phyloP scores from a whole-genome alignment of 1,139 yeast genomes.

The Chernovozyma sophiae-reginae region DNA sequence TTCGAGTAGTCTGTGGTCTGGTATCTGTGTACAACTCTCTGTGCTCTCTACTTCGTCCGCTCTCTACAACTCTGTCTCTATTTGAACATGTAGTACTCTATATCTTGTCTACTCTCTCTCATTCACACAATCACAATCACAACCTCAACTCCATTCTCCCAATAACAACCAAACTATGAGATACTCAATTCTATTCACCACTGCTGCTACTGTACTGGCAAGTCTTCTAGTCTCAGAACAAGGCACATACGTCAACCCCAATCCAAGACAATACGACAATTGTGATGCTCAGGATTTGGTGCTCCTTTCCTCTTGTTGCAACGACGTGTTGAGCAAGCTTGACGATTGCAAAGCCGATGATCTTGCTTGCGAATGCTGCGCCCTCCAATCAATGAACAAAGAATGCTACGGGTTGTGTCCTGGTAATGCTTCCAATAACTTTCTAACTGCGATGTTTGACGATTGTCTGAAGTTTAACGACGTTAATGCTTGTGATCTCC shows the following conservation, averaged over 20 bases:
- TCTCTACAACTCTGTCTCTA: no score
- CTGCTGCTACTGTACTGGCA: no score
- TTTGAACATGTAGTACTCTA: no score
- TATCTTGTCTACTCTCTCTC: no score
- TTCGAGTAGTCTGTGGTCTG: no score
- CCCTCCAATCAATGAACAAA: constrained; percentile 42
- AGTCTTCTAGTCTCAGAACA: constrained; percentile 18
- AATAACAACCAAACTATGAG: no score
- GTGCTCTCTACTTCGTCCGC: no score
- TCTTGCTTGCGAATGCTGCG: constrained; percentile 54
- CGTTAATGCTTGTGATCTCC: constrained; percentile 48
- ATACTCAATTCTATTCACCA: no score
- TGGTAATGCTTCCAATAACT: constrained; percentile 44
- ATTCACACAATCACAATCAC: no score
- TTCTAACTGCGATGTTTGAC: constrained; percentile 39
- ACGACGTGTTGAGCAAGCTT: constrained; percentile 39
- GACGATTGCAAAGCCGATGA: constrained; percentile 51
- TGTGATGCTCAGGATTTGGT: constrained; percentile 42
- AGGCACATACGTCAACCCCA: constrained; percentile 46
- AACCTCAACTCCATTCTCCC: no score
- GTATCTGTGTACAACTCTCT: no score
- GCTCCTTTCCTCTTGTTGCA: constrained; percentile 41
- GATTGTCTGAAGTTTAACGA: constrained; percentile 47
- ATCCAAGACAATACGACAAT: constrained; percentile 34
- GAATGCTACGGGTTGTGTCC: constrained; percentile 48